phyloP scores from a whole-genome alignment of 345 rosid genomes.

The Raphanus raphanistrum region DNA sequence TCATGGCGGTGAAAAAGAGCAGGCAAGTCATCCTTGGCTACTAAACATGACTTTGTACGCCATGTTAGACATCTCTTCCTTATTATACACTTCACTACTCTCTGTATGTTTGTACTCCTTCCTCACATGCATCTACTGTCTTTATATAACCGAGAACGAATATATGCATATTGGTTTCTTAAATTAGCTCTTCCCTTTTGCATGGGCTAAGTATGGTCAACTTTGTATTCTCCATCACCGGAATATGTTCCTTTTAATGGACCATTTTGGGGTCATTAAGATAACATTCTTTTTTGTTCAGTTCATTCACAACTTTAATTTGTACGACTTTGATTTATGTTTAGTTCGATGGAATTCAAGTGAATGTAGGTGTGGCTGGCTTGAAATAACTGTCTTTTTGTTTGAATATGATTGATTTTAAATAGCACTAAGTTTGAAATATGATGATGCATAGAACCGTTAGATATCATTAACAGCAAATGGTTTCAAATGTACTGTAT shows the following conservation, averaged over 20 bases:
- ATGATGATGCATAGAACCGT: not conserved
- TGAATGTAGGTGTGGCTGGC: not conserved
- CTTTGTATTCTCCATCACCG: constrained; percentile 19
- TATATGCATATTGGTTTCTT: constrained; percentile 25
- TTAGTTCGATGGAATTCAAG: not conserved
- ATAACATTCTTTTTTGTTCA: not conserved
- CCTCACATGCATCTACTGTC: constrained; percentile 19
- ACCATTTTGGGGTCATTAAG: constrained; percentile 18
- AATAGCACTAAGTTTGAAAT: not conserved
- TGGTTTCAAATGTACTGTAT: not conserved
- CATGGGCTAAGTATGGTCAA: constrained; percentile 35
- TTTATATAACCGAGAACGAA: constrained; percentile 34
- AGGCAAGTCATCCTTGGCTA: constrained; percentile 46
- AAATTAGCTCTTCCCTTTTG: constrained; percentile 7
- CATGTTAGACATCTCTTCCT: constrained; percentile 33
- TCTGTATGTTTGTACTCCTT: not conserved
- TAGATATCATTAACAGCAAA: not conserved
- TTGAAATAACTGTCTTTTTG: not conserved
- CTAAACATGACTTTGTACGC: constrained; percentile 33
- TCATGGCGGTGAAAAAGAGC: constrained; percentile 32
- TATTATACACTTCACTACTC: constrained; percentile 14
- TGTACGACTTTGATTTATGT: not conserved
- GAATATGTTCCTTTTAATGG: constrained; percentile 32
- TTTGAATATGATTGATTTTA: not conserved
- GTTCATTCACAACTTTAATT: constrained; percentile 2